phyloP scores from a whole-genome alignment of 2,329 filamentous ascomycete species.

The Colletotrichum shisoi region DNA sequence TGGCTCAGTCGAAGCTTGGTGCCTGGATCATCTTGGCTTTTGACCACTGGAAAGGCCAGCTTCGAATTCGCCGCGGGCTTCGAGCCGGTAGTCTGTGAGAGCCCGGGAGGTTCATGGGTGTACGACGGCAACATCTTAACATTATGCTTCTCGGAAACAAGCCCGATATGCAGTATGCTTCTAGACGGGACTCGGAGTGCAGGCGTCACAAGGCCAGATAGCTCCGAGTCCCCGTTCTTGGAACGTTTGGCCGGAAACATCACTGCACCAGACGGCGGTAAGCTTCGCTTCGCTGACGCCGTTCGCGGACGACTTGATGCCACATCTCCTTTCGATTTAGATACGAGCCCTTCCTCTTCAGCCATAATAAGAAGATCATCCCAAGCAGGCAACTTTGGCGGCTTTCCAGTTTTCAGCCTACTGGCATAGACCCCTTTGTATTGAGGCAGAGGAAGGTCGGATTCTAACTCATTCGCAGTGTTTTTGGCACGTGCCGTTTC shows the following conservation, averaged over 20 bases:
- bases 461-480: slow-evolving; percentile 41
- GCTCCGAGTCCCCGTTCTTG: neutral
- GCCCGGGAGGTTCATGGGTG: slow-evolving; percentile 19
- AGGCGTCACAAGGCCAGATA: neutral
- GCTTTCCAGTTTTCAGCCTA: slow-evolving; percentile 50
- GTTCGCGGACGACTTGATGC: neutral
- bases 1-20: slow-evolving; percentile 74
- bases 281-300: slow-evolving; percentile 14
- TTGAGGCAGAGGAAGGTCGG: neutral
- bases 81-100: slow-evolving; percentile 26
- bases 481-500: neutral
- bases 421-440: slow-evolving; percentile 54
- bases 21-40: slow-evolving; percentile 72
- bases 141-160: neutral
- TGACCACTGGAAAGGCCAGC: slow-evolving; percentile 77
- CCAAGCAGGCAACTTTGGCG: slow-evolving; percentile 51
- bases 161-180: neutral
- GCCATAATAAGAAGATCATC: slow-evolving; percentile 53
- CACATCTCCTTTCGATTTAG: slow-evolving; percentile 39
- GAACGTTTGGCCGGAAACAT: slow-evolving; percentile 19
- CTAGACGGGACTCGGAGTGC: neutral
- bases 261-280: slow-evolving; percentile 9
- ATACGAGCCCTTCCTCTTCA: slow-evolving; percentile 51
- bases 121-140: slow-evolving; percentile 14
- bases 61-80: slow-evolving; percentile 48